Conservation (phyloP, 768 basidiomycete species). For the Auricularia cornea region DNA sequence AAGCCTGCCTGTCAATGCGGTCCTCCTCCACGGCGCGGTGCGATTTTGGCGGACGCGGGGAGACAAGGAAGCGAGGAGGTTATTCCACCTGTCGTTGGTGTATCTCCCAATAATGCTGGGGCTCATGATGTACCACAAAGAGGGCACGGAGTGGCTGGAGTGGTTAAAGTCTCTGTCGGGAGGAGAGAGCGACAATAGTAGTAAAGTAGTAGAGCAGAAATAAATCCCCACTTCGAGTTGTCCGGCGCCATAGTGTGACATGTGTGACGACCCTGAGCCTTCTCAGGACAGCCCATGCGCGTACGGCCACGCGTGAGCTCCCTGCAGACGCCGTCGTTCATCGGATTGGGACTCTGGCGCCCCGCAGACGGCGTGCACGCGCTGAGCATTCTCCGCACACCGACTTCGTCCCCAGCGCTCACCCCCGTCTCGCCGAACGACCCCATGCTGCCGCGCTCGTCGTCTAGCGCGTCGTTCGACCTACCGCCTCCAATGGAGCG, state of each 20-base stretch:
- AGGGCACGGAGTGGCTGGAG: slow-evolving; percentile 61
- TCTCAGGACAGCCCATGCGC: too few species aligned
- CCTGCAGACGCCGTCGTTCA: background rate
- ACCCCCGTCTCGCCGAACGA: background rate
- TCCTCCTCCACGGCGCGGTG: slow-evolving; percentile 63
- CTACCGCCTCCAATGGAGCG: background rate
- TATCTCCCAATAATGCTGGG: slow-evolving; percentile 84
- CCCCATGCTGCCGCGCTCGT: background rate
- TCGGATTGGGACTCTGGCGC: background rate
- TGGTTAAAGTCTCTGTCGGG: slow-evolving; percentile 2
- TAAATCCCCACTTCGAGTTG: too few species aligned
- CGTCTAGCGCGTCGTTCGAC: background rate
- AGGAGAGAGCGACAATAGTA: background rate
- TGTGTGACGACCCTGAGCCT: too few species aligned
- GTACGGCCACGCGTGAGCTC: background rate
- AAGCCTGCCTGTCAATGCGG: slow-evolving; percentile 62
- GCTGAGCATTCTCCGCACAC: too few species aligned
- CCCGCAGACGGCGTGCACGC: background rate
- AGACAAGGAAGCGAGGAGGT: slow-evolving; percentile 66
- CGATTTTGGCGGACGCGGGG: slow-evolving; percentile 57
- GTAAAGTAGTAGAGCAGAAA: background rate
- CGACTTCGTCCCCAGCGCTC: background rate
- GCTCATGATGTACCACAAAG: slow-evolving; percentile 93
- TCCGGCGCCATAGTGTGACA: too few species aligned
- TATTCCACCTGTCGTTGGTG: slow-evolving; percentile 82